A percentile compares a stretch with the other conserved stretches of the same genome.
Evolutionary conservation across 1,284 basidiomycete genomes (phyloP).

Genomic region (Trichosporon asahii): DNA sequence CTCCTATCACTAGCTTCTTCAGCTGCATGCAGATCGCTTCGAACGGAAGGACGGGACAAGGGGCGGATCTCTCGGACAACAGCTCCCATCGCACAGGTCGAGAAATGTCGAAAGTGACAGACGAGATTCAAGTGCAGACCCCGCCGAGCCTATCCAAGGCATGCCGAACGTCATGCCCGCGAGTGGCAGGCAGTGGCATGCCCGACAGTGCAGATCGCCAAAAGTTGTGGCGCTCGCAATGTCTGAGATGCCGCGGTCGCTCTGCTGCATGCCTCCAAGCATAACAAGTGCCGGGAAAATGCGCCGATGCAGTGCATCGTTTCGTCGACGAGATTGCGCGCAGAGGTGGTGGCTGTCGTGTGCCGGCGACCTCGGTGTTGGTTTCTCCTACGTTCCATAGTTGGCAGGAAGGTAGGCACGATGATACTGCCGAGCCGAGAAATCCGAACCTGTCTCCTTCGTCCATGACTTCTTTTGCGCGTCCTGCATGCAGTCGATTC

Average conservation of each 20-base stretch:
- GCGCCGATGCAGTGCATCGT: neutral
- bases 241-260: neutral
- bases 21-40: neutral
- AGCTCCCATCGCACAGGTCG: too few relatives aligned
- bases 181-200: neutral
- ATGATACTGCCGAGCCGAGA: slow-evolving; percentile 4
- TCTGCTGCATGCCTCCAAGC: neutral
- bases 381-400: slow-evolving; percentile 2
- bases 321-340: neutral
- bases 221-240: slow-evolving; percentile 1
- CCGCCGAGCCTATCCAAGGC: neutral
- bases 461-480: neutral
- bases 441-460: neutral
- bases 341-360: neutral
- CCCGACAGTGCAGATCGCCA: neutral
- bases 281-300: neutral
- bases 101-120: too few relatives aligned
- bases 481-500: neutral
- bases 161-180: neutral
- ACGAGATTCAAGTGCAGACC: neutral
- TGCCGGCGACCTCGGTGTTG: neutral
- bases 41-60: neutral
- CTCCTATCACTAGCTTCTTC: neutral
- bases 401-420: neutral
- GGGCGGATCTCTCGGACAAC: neutral